Percentiles rank a stretch among this genome's conserved stretches.
Evolutionary conservation across 2,329 filamentous ascomycete species (phyloP).

Genomic region (Clarireedia paspali): DNA sequence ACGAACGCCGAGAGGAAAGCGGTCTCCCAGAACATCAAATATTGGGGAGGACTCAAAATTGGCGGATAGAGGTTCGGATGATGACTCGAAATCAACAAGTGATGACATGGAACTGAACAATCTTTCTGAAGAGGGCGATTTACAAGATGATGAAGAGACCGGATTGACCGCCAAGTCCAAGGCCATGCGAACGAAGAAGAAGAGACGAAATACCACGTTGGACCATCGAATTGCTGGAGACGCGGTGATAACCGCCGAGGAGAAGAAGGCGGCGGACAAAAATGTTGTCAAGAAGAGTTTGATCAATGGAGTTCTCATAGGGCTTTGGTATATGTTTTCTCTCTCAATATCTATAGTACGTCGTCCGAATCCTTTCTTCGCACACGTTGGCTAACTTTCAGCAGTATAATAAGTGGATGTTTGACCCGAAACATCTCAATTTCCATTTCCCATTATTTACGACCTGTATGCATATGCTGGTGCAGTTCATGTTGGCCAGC

Average conservation of each 20-base stretch:
- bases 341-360: slow-evolving; percentile 84
- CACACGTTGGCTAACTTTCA: slow-evolving; percentile 7
- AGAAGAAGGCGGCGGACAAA: slow-evolving; percentile 69
- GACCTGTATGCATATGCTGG: slow-evolving; percentile 89
- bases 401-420: slow-evolving; percentile 99
- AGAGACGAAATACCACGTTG: slow-evolving; percentile 58
- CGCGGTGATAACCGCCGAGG: slow-evolving; percentile 56
- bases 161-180: slow-evolving; percentile 71
- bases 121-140: slow-evolving; percentile 60
- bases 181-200: slow-evolving; percentile 57
- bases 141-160: slow-evolving; percentile 83
- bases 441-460: slow-evolving; percentile 95
- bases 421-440: slow-evolving; percentile 73
- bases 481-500: slow-evolving; percentile 77
- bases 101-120: slow-evolving; percentile 51
- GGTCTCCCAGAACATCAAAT: slow-evolving; percentile 15
- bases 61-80: slow-evolving; percentile 18
- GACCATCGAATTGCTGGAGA: slow-evolving; percentile 61
- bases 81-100: slow-evolving; percentile 26
- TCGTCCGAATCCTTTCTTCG: slow-evolving; percentile 15
- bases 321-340: slow-evolving; percentile 84
- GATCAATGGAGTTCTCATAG: slow-evolving; percentile 75
- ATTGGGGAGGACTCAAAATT: slow-evolving; percentile 17
- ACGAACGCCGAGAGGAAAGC: slow-evolving; percentile 6
- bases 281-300: slow-evolving; percentile 61